A percentile compares a stretch with the other conserved stretches of the same genome.
Conservation (phyloP, 2,329 filamentous ascomycete species). For the Microdochium bolleyi region DNA sequence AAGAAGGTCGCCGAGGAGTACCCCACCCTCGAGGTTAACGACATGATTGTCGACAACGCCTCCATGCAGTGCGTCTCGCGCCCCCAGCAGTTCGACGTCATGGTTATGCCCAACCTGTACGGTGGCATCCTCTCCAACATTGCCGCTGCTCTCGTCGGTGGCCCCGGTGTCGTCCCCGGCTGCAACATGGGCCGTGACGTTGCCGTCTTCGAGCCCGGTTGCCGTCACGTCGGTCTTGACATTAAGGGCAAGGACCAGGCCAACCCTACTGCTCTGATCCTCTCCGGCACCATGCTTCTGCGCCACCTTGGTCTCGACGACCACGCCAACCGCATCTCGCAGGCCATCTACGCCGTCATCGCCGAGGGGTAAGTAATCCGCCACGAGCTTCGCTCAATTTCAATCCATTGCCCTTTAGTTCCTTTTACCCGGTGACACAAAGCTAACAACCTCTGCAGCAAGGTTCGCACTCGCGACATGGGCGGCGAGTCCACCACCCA, state of each 20-base stretch:
- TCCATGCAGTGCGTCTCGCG: slow-evolving; percentile 97
- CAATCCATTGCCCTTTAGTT: neutral
- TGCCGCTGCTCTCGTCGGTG: slow-evolving; percentile 91
- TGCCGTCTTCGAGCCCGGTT: slow-evolving; percentile 96
- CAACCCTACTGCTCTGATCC: slow-evolving; percentile 92
- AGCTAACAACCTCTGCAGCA: slow-evolving; percentile 48
- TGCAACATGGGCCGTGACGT: slow-evolving; percentile 99
- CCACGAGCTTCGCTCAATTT: slow-evolving; percentile 1
- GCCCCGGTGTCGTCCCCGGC: slow-evolving; percentile 92
- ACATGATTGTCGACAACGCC: slow-evolving; percentile 99
- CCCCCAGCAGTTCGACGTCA: slow-evolving; percentile 97
- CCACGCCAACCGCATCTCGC: slow-evolving; percentile 96
- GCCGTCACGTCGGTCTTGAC: slow-evolving; percentile 97
- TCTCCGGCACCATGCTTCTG: slow-evolving; percentile 94
- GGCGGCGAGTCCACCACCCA: slow-evolving; percentile 83
- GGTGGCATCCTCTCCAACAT: slow-evolving; percentile 99
- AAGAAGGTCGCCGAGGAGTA: slow-evolving; percentile 90
- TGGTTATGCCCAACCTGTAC: slow-evolving; percentile 99
- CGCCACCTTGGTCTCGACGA: slow-evolving; percentile 95
- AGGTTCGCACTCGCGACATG: slow-evolving; percentile 90
- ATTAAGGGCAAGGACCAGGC: slow-evolving; percentile 99
- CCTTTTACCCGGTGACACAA: neutral
- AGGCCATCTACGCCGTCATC: slow-evolving; percentile 71
- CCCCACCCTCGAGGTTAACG: slow-evolving; percentile 89
- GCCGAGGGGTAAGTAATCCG: slow-evolving; percentile 67